A percentile compares a stretch with the other conserved stretches of the same genome.
Evolutionary conservation across 176 grass and related monocot genomes (phyloP).

Genomic region (Oryza meyeriana): DNA sequence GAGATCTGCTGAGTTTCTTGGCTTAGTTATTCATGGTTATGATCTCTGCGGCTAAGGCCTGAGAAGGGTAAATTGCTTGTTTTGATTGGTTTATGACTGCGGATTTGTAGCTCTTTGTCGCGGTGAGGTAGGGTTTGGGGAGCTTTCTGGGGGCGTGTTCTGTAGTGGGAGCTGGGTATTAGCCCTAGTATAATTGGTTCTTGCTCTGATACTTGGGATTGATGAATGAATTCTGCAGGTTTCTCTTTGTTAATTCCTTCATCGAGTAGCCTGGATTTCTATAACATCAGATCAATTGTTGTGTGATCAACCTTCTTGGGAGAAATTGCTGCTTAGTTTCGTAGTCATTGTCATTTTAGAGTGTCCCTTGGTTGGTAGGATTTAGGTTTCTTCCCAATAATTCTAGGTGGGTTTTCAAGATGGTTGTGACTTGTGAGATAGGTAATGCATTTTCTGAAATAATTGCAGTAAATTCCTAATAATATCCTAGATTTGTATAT

Average conservation of each 20-base stretch:
- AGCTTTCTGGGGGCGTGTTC: not conserved
- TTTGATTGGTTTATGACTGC: not conserved
- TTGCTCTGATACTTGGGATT: not conserved
- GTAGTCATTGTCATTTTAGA: not conserved
- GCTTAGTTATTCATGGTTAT: not conserved
- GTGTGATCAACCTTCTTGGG: not conserved
- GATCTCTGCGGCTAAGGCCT: not conserved
- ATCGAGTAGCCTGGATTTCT: not conserved
- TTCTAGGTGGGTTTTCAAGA: not conserved
- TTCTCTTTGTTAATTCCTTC: not conserved
- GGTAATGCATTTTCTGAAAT: not conserved
- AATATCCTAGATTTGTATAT: not conserved
- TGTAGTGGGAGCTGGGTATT: not conserved
- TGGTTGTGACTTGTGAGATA: not conserved
- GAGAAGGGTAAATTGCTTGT: not conserved
- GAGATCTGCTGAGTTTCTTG: conserved; percentile 10
- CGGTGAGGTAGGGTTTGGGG: not conserved
- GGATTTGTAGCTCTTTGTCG: not conserved
- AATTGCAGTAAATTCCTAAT: not conserved
- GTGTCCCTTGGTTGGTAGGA: not conserved
- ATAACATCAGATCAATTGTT: not conserved
- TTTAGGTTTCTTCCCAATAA: not conserved
- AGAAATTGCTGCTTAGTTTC: not conserved
- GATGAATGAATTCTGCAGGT: not conserved
- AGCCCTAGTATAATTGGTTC: not conserved